Evolutionary conservation across 495 filamentous ascomycete genomes (phyloP), one percentile per base, ranked within the genome.

Genomic region (Xylaria bambusicola): DNA sequence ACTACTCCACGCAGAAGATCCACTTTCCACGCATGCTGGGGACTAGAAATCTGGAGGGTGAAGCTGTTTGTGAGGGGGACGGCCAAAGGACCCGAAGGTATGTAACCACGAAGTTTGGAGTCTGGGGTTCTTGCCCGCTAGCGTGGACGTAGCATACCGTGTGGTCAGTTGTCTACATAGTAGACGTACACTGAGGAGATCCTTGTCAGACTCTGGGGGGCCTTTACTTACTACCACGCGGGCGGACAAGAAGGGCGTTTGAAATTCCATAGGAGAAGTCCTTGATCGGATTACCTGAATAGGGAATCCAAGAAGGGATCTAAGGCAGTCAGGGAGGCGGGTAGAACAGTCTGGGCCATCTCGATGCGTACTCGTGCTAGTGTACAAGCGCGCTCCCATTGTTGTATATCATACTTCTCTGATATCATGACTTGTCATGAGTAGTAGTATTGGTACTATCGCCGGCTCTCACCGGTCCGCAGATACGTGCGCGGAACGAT

Each of bases 261-360:
- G n/a, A n/a, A n/a, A n/a, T n/a, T n/a, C n/a, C n/a, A n/a, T n/a
- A n/a, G n/a, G n/a, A n/a, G n/a, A n/a, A n/a, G n/a, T n/a, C n/a
- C n/a, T n/a, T n/a, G n/a, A n/a, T n/a, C 56, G 56, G 56, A 5
- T 52, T 59, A 20, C 56, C 56, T 18, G 26, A 23, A 42, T 15
- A n/a, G 56, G 47, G 20, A 27, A 27, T 31, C 35, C 45, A 27
- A 12, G 29, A 31, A 10, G 20, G 21, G 31, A 27, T 31, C 35
- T 33, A 27, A 12, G 29, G 20, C 6, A 15, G 21, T 20, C 21
- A 20, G 45, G 44, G 44, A 23, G 18, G 40, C 47, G 56, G 56
- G 48, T 36, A 41, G 48, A 52, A 38, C 46, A 29, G 47, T 58
- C 56, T 59, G 56, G 56, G 38, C 48, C 56, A n/a, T 50, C 29